A percentile compares a stretch with the other conserved stretches of the same genome.
These are phyloP conservation scores for Dissoconium aciculare DNA, from an alignment of 2,329 filamentous ascomycete genomes.

Conservation along the genomic window DNA sequence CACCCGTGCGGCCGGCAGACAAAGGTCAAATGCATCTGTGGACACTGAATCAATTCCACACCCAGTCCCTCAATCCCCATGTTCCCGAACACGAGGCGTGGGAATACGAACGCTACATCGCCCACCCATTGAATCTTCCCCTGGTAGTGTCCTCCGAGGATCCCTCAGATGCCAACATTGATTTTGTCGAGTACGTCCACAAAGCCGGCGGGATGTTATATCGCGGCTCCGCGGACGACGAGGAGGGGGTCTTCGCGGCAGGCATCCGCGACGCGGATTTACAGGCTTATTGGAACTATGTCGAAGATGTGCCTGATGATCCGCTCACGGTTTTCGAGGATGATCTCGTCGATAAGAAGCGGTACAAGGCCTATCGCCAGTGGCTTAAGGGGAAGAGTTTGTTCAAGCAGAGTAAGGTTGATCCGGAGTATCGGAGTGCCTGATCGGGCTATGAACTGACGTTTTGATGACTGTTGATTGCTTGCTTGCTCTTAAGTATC, in stretches of 20 bases:
- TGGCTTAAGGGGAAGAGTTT: conserved; percentile 91
- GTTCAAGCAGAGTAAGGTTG: conserved; percentile 65
- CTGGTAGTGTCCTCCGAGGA: conserved; percentile 51
- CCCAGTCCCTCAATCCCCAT: conserved; percentile 70
- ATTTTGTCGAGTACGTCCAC: conserved; percentile 70
- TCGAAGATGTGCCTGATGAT: conserved; percentile 59
- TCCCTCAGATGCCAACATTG: conserved; percentile 41
- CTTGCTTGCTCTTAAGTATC: conserved; percentile 1
- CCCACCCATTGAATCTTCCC: conserved; percentile 76
- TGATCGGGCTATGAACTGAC: conserved; percentile 4
- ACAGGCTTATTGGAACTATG: conserved; percentile 59
- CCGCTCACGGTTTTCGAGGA: conserved; percentile 77
- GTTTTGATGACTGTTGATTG: not conserved
- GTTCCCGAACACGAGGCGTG: conserved; percentile 62
- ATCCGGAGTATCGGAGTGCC: conserved; percentile 30
- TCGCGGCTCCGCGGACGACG: conserved; percentile 27
- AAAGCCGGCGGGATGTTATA: conserved; percentile 43
- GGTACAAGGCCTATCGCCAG: conserved; percentile 91
- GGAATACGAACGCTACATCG: conserved; percentile 80
- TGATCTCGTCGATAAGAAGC: conserved; percentile 76
- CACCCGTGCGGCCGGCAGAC: conserved; percentile 42
- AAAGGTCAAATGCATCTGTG: conserved; percentile 74
- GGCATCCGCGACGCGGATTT: conserved; percentile 48
- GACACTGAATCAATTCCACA: conserved; percentile 75
- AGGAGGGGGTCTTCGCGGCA: conserved; percentile 36